Conservation (phyloP, 345 rosid genomes). For the Excoecaria agallocha region DNA sequence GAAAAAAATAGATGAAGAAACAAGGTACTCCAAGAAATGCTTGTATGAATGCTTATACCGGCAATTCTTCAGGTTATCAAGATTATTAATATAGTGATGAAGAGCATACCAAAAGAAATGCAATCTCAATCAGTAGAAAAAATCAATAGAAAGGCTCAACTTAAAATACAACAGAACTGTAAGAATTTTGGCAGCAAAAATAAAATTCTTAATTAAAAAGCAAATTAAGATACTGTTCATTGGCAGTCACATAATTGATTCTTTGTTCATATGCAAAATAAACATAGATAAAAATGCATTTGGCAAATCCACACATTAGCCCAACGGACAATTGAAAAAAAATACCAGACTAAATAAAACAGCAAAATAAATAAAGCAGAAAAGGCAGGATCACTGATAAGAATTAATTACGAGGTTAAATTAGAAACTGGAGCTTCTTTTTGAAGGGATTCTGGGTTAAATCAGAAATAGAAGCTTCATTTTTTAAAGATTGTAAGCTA, state of each 20-base stretch:
- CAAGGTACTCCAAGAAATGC: neutral
- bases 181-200: neutral
- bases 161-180: neutral
- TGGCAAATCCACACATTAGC: neutral
- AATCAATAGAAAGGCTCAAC: neutral
- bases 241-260: neutral
- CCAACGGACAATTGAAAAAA: neutral
- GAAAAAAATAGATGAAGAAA: neutral
- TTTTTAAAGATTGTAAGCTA: neutral
- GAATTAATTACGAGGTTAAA: neutral
- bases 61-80: neutral
- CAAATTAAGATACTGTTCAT: neutral
- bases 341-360: neutral
- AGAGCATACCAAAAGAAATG: neutral
- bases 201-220: neutral
- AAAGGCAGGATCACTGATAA: neutral
- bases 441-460: neutral
- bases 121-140: neutral
- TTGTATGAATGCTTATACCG: neutral
- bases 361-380: neutral
- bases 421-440: neutral
- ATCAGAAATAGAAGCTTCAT: neutral
- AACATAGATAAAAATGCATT: neutral
- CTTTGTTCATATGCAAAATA: neutral
- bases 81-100: neutral